phyloP scores from a whole-genome alignment of 2,329 filamentous ascomycete species.

The Nemania serpens region DNA sequence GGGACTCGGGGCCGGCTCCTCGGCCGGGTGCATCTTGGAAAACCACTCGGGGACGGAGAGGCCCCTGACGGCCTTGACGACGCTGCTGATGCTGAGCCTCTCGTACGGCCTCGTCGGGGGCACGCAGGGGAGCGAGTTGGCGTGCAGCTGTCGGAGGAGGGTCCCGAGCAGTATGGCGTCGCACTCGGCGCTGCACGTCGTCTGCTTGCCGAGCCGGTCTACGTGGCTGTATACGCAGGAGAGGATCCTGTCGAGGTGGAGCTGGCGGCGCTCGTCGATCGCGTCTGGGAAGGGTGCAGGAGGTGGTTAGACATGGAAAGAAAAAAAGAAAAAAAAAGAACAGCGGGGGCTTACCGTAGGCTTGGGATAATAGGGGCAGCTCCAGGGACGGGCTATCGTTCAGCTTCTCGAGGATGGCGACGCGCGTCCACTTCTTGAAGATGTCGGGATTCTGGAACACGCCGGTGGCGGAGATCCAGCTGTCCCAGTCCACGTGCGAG shows the following conservation, averaged over 20 bases:
- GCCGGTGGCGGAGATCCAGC: constrained; percentile 16
- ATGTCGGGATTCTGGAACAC: constrained; percentile 10
- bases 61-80: constrained; percentile 4
- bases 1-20: constrained; percentile 2
- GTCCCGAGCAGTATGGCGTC: constrained; percentile 20
- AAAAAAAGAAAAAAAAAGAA: neutral
- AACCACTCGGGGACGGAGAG: constrained; percentile 17
- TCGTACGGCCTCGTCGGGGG: constrained; percentile 13
- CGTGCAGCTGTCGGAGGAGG: constrained; percentile 11
- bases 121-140: constrained; percentile 11
- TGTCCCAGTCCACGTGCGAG: constrained; percentile 12
- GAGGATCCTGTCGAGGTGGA: constrained; percentile 16
- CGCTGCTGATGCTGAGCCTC: constrained; percentile 4
- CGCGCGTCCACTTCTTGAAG: constrained; percentile 17
- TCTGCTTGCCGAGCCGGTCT: constrained; percentile 8
- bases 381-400: constrained; percentile 13
- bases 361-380: constrained; percentile 11
- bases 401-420: constrained; percentile 18
- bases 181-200: constrained; percentile 13
- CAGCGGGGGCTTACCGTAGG: constrained; percentile 11
- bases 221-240: constrained; percentile 13
- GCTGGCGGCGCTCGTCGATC: constrained; percentile 13
- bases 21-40: neutral
- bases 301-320: neutral
- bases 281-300: neutral